Evolutionary conservation across 352 stramenopile genomes (phyloP), one percentile per base, ranked within the genome.

Genomic region (Hyaloperonospora arabidopsidis): DNA sequence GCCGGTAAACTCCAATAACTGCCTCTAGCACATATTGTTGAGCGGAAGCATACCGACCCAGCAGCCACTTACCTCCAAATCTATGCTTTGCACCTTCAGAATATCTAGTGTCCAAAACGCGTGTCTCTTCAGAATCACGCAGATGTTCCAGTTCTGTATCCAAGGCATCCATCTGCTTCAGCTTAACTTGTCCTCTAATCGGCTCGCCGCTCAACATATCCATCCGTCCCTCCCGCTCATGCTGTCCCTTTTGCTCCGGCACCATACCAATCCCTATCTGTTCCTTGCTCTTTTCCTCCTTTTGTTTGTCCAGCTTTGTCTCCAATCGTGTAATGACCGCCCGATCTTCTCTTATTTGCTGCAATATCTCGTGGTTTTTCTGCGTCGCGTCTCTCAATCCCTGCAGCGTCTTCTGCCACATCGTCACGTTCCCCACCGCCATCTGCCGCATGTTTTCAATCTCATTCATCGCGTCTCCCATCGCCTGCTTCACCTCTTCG

Each of bases 321-420:
- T 53, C 29, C 15, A 49, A 18, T 17, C 54, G 5, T 17, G 23
- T 22, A 18, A 45, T 10, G 5, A 41, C 10, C 12, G 49, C 39
- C 35, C 58, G 45, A 21, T 57, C 6, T 8, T 57, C 19, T 25
- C 19, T 48, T 14, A 57, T 48, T 18, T 17, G 48, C 18, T 59
- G 25, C 15, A 63, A 34, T 12, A 25, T 43, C 32, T 61, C 21
- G n/a, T 45, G 19, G 23, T 67, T 72, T 40, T 14, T 61, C 32
- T 61, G 23, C 12, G 57, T 72, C 15, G 45, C 56, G 14, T 52
- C 49, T 41, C 43, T 32, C 0, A 72, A 29, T 14, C 40, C 35
- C n/a, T 58, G 38, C n/a, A 60, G 44, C 39, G 35, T 68, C 46
- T 70, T 32, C 22, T 29, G 46, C 63, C 55, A 68, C 40, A 23